Evolutionary conservation across 805 yeast genomes (phyloP).

Genomic region (Brettanomyces bruxellensis): DNA sequence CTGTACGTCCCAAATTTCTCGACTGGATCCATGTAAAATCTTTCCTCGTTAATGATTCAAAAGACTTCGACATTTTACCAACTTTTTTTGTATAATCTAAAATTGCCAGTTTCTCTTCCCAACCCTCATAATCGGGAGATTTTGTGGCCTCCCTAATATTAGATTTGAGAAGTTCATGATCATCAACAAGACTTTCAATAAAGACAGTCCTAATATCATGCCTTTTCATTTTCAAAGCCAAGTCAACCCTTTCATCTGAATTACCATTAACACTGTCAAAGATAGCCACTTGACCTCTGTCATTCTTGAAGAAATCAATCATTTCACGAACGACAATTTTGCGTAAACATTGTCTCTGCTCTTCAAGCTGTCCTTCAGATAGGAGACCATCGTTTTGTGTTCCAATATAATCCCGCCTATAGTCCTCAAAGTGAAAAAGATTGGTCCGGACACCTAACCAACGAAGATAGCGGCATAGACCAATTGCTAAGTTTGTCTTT

Average conservation of each 20-base stretch:
- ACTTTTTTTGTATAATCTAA: conserved; percentile 71
- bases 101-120: conserved; percentile 69
- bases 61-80: conserved; percentile 54
- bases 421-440: conserved; percentile 87
- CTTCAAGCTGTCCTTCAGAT: conserved; percentile 37
- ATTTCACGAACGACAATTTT: conserved; percentile 63
- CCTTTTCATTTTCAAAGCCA: conserved; percentile 44
- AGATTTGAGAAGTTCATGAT: conserved; percentile 53
- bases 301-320: conserved; percentile 56
- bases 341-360: conserved; percentile 49
- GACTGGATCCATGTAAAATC: conserved; percentile 71
- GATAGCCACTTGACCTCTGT: conserved; percentile 89
- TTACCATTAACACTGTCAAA: conserved; percentile 92
- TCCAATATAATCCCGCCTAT: conserved; percentile 51
- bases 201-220: conserved; percentile 70
- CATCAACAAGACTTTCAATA: conserved; percentile 81
- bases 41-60: conserved; percentile 58
- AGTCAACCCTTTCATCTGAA: conserved; percentile 51
- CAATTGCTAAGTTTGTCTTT: conserved; percentile 86
- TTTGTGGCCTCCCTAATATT: conserved; percentile 80
- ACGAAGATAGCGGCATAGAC: conserved; percentile 82
- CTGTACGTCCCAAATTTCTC: conserved; percentile 81
- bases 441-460: conserved; percentile 96
- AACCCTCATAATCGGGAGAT: conserved; percentile 78
- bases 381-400: conserved; percentile 64